phyloP scores from a whole-genome alignment of 176 grass and related monocot genomes.

The Cymbopogon citratus region DNA sequence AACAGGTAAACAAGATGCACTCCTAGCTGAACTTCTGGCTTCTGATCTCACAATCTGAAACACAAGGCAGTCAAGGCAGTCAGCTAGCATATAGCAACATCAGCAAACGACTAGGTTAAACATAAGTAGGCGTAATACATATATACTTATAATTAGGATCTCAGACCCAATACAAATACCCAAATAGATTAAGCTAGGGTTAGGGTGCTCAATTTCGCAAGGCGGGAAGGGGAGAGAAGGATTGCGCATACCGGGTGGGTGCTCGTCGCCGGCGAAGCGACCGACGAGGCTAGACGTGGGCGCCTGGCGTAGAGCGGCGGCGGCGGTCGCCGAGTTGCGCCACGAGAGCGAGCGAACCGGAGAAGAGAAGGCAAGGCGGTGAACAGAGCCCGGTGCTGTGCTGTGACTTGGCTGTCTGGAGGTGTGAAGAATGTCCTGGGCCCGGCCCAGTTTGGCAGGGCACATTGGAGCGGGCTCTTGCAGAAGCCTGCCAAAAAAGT shows the following conservation, averaged over 20 bases:
- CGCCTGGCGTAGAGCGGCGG: neutral
- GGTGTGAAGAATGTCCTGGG: too few relatives aligned
- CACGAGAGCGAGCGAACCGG: neutral
- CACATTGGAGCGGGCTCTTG: too few relatives aligned
- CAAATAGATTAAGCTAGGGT: neutral
- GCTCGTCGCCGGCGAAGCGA: neutral
- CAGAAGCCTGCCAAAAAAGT: too few relatives aligned
- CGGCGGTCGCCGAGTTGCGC: neutral
- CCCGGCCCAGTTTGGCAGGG: too few relatives aligned
- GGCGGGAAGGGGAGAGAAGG: neutral
- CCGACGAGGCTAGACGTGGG: neutral
- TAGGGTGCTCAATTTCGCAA: neutral
- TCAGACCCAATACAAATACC: neutral
- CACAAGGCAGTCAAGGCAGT: neutral
- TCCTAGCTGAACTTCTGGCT: neutral
- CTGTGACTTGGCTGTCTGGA: too few relatives aligned
- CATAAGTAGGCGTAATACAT: neutral
- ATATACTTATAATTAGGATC: neutral
- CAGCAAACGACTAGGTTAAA: conserved; percentile 7
- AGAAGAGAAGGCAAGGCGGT: neutral
- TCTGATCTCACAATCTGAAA: conserved; percentile 9
- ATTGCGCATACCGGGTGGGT: neutral
- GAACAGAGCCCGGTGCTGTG: too few relatives aligned
- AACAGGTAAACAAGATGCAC: neutral
- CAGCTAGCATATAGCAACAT: conserved; percentile 6